Base-by-base conservation (phyloP, 1,284 basidiomycete species). In the Athelia psychrophila region DNA sequence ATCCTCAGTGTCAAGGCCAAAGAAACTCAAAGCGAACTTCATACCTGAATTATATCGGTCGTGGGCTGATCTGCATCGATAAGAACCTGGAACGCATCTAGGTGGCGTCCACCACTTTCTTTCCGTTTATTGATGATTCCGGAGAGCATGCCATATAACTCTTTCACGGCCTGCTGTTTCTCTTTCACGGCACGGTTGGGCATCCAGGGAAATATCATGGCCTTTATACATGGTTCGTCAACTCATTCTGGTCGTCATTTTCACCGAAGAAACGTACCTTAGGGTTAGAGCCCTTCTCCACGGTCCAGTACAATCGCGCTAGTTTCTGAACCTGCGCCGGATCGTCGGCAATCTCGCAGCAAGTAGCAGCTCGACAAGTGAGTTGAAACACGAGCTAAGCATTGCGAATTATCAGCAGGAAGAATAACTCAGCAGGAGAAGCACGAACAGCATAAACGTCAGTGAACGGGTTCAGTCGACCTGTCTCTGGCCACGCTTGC, bases 281-380 rank as follows among this genome's bases (percentile, higher is more conserved):
- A 0, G 71, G 67, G 0, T 71, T 72, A 1, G 64, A 58, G 20
- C 64, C 65, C 48, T 67, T 65, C 51, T 73, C 69, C 9, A 71
- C 56, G 8, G 57, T 56, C 60, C 62, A 65, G 50, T 70, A 73
- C 10, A 61, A 45, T 3, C 64, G 30, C 24, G 58, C 55, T 8
- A 74, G 56, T 16, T 56, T 46, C 10, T 60, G 49, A 15, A 71
- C 61, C 0, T 61, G 59, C 13, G 61, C 53, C 1, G 49, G 47
- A 47, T 73, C 62, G 2, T 67, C 60, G 1, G 70, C 59, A 2
- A 74, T 63, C 48, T 73, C 70, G 19, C 60, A 56, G 48, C 71
- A 73, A 12, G 67, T 63, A 2, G 64, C 63, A 56, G 70, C 62
- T 4, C 70, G 61, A n/a, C 69, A 61, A 3, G 68, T 73, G 63